Evolutionary conservation across 345 rosid species (phyloP).

Genomic region (Populus euphratica): DNA sequence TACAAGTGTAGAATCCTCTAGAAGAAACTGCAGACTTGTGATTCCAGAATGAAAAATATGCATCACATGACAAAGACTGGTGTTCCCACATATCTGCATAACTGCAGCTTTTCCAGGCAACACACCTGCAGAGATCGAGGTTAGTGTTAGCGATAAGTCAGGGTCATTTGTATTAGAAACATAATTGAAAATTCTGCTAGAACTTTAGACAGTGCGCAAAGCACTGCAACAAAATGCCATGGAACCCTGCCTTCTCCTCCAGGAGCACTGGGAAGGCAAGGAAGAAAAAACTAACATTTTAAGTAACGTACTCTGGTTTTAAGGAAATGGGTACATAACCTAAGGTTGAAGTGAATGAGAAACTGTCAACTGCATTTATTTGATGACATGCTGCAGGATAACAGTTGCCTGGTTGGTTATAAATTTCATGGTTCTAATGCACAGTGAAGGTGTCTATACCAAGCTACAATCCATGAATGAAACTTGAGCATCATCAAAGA

Average conservation of each 20-base stretch:
- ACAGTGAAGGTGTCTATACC: background rate
- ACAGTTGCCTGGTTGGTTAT: background rate
- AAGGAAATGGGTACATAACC: background rate
- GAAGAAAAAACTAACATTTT: background rate
- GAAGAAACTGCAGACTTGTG: slow-evolving; percentile 58
- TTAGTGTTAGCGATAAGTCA: background rate
- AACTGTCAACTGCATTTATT: background rate
- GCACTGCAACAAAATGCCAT: background rate
- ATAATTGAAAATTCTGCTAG: background rate
- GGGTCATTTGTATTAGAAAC: background rate
- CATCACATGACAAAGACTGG: slow-evolving; percentile 63
- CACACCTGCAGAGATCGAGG: slow-evolving; percentile 41
- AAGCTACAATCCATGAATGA: background rate
- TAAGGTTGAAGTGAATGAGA: background rate
- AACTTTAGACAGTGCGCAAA: background rate
- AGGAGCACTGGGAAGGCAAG: background rate
- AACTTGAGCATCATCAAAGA: background rate
- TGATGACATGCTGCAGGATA: background rate
- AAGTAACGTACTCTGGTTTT: background rate
- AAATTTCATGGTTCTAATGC: background rate
- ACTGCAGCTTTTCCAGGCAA: slow-evolving; percentile 64
- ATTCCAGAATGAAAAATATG: slow-evolving; percentile 79
- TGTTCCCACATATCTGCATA: slow-evolving; percentile 68
- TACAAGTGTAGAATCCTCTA: slow-evolving; percentile 52
- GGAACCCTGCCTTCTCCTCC: background rate